Conservation (phyloP, 345 rosid species). For the Eucalyptus pauciflora region DNA sequence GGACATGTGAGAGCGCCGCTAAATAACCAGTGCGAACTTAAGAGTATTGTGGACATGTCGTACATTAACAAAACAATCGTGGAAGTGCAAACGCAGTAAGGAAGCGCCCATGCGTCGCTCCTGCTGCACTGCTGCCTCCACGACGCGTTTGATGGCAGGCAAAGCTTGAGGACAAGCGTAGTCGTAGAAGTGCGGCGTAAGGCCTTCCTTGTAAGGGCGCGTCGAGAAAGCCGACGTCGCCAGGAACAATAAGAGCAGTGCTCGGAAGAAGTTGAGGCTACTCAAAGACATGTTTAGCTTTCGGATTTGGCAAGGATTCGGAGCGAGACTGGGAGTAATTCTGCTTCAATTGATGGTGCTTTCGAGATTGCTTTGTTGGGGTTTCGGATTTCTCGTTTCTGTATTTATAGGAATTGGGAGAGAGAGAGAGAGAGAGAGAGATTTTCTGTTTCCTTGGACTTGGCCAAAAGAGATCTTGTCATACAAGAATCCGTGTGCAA, state of each 20-base stretch:
- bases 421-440: not conserved
- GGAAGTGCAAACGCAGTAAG: constrained; percentile 50
- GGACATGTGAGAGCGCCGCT: not conserved
- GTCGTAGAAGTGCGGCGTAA: constrained; percentile 42
- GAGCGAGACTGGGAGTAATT: not conserved
- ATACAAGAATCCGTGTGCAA: not conserved
- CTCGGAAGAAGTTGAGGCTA: not conserved
- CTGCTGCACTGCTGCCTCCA: constrained; percentile 19
- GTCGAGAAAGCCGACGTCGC: not conserved
- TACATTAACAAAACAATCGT: constrained; percentile 57
- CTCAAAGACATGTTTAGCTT: not conserved
- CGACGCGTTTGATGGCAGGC: constrained; percentile 8
- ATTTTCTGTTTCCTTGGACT: not conserved
- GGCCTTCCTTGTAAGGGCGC: not conserved
- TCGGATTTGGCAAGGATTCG: not conserved
- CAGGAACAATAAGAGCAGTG: not conserved
- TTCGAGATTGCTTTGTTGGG: not conserved
- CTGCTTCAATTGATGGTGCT: not conserved
- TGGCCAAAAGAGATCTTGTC: not conserved
- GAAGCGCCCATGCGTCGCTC: constrained; percentile 48
- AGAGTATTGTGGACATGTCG: not conserved
- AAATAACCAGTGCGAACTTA: not conserved
- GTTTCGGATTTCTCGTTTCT: no score
- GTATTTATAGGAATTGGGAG: no score
- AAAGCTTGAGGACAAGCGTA: constrained; percentile 36